Percentiles rank a stretch among this genome's conserved stretches.
phyloP scores from a whole-genome alignment of 768 basidiomycete species.

The Amanita pallidorosea region DNA sequence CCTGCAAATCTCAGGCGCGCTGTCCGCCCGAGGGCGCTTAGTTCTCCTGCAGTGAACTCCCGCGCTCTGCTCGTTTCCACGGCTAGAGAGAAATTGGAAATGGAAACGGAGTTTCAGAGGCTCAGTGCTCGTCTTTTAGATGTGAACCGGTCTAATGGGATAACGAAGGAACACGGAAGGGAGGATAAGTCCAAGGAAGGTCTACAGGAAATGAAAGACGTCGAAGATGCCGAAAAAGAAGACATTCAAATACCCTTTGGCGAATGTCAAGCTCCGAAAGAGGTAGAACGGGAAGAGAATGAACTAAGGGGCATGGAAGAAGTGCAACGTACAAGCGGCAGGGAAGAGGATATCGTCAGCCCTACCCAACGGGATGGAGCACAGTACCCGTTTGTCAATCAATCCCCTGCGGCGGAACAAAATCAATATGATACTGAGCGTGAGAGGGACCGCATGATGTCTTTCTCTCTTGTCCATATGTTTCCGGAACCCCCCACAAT shows the following conservation, averaged over 20 bases:
- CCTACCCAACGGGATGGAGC: neutral
- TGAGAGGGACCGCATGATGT: neutral
- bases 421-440: neutral
- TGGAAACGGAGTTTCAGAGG: neutral
- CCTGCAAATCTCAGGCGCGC: neutral
- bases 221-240: no score
- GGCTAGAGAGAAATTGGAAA: conserved; percentile 1
- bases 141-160: neutral
- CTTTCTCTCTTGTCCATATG: conserved; percentile 4
- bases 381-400: neutral
- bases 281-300: neutral
- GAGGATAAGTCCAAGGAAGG: neutral
- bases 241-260: no score
- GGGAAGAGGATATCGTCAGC: neutral
- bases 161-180: neutral
- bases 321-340: neutral
- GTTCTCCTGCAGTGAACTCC: conserved; percentile 28
- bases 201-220: no score
- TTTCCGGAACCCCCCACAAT: conserved; percentile 3
- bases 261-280: neutral
- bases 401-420: neutral
- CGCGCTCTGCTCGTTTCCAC: conserved; percentile 23
- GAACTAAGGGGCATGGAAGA: neutral
- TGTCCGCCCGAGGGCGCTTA: conserved; percentile 16
- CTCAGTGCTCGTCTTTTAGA: neutral